Evolutionary conservation across 768 basidiomycete species (phyloP).

Genomic region (Suillus subaureus): DNA sequence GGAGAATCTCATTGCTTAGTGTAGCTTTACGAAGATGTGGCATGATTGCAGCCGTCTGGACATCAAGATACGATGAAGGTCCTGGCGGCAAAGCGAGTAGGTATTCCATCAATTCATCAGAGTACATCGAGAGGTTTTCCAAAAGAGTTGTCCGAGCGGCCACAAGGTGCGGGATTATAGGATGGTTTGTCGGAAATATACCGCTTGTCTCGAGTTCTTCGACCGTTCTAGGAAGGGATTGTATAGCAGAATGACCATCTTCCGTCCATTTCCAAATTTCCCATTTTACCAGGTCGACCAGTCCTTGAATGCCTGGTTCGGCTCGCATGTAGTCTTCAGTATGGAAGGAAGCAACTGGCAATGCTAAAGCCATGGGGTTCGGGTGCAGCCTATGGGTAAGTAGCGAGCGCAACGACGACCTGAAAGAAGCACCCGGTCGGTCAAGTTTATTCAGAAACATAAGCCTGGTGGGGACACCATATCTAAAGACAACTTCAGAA

Average conservation of each 20-base stretch:
- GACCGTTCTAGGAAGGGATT: slow-evolving; percentile 52
- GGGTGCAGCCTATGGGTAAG: slow-evolving; percentile 76
- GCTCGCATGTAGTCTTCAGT: slow-evolving; percentile 64
- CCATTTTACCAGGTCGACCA: slow-evolving; percentile 86
- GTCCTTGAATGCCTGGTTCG: slow-evolving; percentile 83
- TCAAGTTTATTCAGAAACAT: slow-evolving; percentile 90
- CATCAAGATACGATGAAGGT: slow-evolving; percentile 65
- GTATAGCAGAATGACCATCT: slow-evolving; percentile 45
- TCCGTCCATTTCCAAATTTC: slow-evolving; percentile 75
- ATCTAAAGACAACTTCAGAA: slow-evolving; percentile 45
- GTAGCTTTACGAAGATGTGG: slow-evolving; percentile 70
- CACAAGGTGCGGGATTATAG: slow-evolving; percentile 65
- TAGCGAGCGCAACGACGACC: slow-evolving; percentile 69
- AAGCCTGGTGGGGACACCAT: slow-evolving; percentile 76
- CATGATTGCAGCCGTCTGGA: slow-evolving; percentile 55
- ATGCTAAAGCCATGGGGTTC: slow-evolving; percentile 65
- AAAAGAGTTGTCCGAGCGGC: slow-evolving; percentile 70
- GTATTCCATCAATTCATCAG: slow-evolving; percentile 76
- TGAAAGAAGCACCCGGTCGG: slow-evolving; percentile 82
- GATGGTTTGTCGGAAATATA: slow-evolving; percentile 61
- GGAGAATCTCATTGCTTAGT: slow-evolving; percentile 64
- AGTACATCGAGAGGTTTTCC: slow-evolving; percentile 80
- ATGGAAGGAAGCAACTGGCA: slow-evolving; percentile 81
- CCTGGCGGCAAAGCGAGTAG: slow-evolving; percentile 60
- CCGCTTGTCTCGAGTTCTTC: slow-evolving; percentile 43